Base-by-base conservation (phyloP, 1,284 basidiomycete genomes). In the Jaminaea rosea region DNA sequence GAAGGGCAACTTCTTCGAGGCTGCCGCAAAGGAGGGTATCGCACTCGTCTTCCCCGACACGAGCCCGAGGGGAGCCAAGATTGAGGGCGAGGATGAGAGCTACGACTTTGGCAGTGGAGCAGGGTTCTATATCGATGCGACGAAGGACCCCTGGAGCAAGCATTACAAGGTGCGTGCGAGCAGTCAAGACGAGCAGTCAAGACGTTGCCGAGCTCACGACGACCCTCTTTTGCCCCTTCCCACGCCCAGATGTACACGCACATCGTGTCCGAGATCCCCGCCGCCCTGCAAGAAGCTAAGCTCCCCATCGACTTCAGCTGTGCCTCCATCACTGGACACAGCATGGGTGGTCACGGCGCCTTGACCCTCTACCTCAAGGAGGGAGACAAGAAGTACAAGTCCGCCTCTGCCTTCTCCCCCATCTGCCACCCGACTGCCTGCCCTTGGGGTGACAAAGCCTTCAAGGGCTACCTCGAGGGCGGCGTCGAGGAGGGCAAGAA, bases 41-140 rank as follows among this genome's bases (percentile, higher is more conserved):
- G 92, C 93, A 0, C 77, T 98, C 45, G 83, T 98, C 36, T 94
- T 96, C 75, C 90, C 94, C 0, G 94, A 99, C 73, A 98, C 94
- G 0, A 89, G 86, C 34, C 94, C 94, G 2, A 82, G 93, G 27
- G 91, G 90, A 1, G 92, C 93, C 1, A 84, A 84, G n/a, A 80
- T 91, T 53, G 82, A 85, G 50, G 89, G 86, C 32, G 78, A 76
- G 45, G 91, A 98, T 76, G 83, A 88, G 44, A 81, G 82, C 56
- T 83, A 84, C 72, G 87, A 96, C 71, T 76, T 76, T 50, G 75
- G 75, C 15, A 60, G 60, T 1, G 69, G 71, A 11, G 69, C 71
- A 2, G 69, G 69, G 2, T 72, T 73, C 51, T 73, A 73, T 46
- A 45, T 73, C 21, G 66, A 70, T 48, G 69, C 71, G 13, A 72